phyloP scores from a whole-genome alignment of 225 moss, liverwort and hornwort species.

The Thuidium tamariscinum region DNA sequence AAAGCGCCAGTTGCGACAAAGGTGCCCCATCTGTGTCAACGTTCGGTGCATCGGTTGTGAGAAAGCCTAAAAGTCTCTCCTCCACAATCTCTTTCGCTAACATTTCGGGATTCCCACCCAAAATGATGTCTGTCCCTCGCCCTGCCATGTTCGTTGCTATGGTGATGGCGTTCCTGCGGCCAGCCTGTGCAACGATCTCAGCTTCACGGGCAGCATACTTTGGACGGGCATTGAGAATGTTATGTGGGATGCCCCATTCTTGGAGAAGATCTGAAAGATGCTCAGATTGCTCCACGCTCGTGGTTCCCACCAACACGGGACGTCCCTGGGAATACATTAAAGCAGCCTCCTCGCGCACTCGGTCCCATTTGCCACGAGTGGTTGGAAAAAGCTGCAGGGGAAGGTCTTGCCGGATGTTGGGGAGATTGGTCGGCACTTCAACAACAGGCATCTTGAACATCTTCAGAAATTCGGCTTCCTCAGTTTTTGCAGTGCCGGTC shows the following conservation, averaged over 20 bases:
- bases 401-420: conserved; percentile 76
- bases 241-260: conserved; percentile 93
- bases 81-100: conserved; percentile 83
- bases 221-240: conserved; percentile 92
- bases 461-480: conserved; percentile 85
- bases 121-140: conserved; percentile 90
- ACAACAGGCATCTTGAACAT: conserved; percentile 99
- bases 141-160: conserved; percentile 99
- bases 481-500: conserved; percentile 98
- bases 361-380: conserved; percentile 90
- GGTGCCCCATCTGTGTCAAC: conserved; percentile 96
- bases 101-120: conserved; percentile 98
- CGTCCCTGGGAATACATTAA: conserved; percentile 72
- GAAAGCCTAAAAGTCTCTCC: conserved; percentile 55
- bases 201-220: conserved; percentile 98
- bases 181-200: conserved; percentile 97
- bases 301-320: conserved; percentile 93
- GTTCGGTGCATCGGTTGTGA: conserved; percentile 79
- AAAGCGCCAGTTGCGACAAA: conserved; percentile 78
- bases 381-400: conserved; percentile 50
- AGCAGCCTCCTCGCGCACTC: conserved; percentile 84
- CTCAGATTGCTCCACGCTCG: conserved; percentile 98
- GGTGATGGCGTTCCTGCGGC: conserved; percentile 89
- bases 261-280: conserved; percentile 76
- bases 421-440: conserved; percentile 86